phyloP scores from a whole-genome alignment of 306 rosid genomes.

The Rosa chinensis region DNA sequence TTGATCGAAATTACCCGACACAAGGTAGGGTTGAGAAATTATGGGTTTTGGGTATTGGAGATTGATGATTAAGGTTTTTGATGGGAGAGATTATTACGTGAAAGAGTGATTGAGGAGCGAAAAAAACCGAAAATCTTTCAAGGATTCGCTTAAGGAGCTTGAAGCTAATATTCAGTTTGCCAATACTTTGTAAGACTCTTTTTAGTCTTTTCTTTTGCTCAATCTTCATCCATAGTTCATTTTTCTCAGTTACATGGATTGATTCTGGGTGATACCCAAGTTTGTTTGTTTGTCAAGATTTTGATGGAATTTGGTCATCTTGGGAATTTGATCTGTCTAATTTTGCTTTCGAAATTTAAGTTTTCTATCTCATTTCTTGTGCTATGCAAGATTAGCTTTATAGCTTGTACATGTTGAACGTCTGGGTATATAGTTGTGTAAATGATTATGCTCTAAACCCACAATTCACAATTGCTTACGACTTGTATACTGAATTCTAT shows the following conservation, averaged over 20 bases:
- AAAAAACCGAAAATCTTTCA: slow-evolving; percentile 65
- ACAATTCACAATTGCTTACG: not conserved
- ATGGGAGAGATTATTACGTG: slow-evolving; percentile 15
- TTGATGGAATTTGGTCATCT: not conserved
- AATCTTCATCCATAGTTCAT: not conserved
- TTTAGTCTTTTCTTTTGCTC: not conserved
- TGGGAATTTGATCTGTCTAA: not conserved
- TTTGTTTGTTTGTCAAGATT: slow-evolving; percentile 12
- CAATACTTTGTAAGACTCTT: slow-evolving; percentile 62
- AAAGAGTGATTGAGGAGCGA: slow-evolving; percentile 18
- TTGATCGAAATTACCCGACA: too few species aligned
- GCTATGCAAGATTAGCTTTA: not conserved
- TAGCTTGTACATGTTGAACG: not conserved
- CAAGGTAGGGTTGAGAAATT: too few species aligned
- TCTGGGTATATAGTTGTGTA: not conserved
- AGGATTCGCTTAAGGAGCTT: slow-evolving; percentile 91
- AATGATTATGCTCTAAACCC: not conserved
- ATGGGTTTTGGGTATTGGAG: not conserved
- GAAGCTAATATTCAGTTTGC: slow-evolving; percentile 92
- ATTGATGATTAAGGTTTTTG: not conserved
- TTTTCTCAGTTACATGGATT: slow-evolving; percentile 1
- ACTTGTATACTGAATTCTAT: not conserved
- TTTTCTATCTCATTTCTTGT: not conserved
- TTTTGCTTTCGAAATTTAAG: not conserved
- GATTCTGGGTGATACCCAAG: slow-evolving; percentile 14